A percentile compares a stretch with the other conserved stretches of the same genome.
phyloP scores from a whole-genome alignment of 2,329 filamentous ascomycete genomes.

The Ophiognomonia clavigignenti-juglandacearum region DNA sequence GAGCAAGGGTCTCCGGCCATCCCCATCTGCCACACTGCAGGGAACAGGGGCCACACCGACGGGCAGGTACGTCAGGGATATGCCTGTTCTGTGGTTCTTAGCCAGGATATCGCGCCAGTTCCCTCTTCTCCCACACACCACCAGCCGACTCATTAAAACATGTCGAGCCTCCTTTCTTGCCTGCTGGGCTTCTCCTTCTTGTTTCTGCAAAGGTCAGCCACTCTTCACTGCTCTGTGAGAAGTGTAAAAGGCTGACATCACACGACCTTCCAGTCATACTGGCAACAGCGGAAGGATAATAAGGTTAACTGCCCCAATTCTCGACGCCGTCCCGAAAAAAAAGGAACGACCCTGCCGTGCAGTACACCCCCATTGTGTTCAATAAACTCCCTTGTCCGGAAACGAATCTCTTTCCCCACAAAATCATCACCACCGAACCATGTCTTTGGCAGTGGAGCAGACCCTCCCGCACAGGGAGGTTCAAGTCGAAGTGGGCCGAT shows the following conservation, averaged over 20 bases:
- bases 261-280: constrained; percentile 6
- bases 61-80: constrained; percentile 9
- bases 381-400: constrained; percentile 17
- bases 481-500: constrained; percentile 3
- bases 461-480: constrained; percentile 13
- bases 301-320: neutral
- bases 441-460: constrained; percentile 18
- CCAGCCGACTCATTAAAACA: constrained; percentile 17
- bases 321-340: neutral
- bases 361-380: constrained; percentile 15
- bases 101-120: neutral
- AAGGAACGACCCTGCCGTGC: neutral
- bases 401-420: constrained; percentile 3
- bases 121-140: neutral
- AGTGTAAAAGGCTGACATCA: constrained; percentile 2
- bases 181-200: neutral
- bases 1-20: neutral
- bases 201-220: constrained; percentile 1
- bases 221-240: constrained; percentile 7
- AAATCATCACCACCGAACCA: constrained; percentile 9
- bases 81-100: constrained; percentile 3
- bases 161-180: constrained; percentile 10
- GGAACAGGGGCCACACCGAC: constrained; percentile 12
- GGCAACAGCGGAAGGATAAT: neutral
- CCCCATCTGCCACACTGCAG: neutral